Base-by-base conservation (phyloP, 345 rosid genomes). In the Psidium friedrichsthalianum region DNA sequence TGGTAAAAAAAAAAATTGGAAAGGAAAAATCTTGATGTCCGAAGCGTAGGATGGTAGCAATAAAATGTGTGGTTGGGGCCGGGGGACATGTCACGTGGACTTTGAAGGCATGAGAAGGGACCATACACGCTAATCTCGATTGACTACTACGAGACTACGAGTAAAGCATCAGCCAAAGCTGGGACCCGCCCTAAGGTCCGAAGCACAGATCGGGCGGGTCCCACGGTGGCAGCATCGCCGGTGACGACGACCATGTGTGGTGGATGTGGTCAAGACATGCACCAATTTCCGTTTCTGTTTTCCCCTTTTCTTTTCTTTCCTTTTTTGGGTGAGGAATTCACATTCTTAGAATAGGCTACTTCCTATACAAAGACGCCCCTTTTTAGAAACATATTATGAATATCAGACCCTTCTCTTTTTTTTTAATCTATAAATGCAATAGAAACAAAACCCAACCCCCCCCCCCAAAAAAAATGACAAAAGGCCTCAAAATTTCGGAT, bases 331-430 rank as follows among this genome's bases (percentile, higher is more conserved):
- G 76, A 32, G 8, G 22, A 64, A 32, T 36, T 2, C 9, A 29
- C 74, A 14, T 59, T 29, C 8, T 29, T 3, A 61, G 42, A 14
- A 3, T 8, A 29, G 10, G 29, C 4, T 3, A 29, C 7, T 13
- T 61, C 1, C 21, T 8, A 18, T 18, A 18, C 8, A 0, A 0
- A 14, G 11, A 27, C 8, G 21, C 24, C 3, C 22, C 9, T 36
- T 22, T 56, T 22, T 8, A 9, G 58, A 56, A 25, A 56, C 11
- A 4, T 3, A 7, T 56, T 1, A 21, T 56, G 58, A 22, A 32
- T 14, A 20, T 64, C 5, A 10, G 42, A 36, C 76, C 4, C 42
- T 64, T 3, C 42, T 15, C 47, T 6, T 29, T 16, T 53, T 53
- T 53, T 53, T 16, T 1, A 15, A 51, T 13, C 53, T 53, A 61